Base-by-base conservation (phyloP, 1,139 yeast species). In the Magnusiomyces magnusii region DNA sequence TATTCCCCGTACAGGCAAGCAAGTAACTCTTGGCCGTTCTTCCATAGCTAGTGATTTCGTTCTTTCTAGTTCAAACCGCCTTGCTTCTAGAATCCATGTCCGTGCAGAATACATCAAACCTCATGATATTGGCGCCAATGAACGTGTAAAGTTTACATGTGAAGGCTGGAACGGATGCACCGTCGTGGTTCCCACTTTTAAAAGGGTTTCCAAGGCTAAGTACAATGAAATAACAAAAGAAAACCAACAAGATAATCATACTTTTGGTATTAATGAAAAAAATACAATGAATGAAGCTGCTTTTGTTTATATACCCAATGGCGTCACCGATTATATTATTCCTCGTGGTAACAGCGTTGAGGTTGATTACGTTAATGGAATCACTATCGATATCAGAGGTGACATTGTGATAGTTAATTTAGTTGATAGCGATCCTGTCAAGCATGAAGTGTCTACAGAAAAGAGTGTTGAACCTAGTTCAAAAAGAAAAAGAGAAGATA, bases 101-200 rank as follows among this genome's bases (percentile, higher is more conserved):
- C 66, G 71, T 19, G 66, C 80, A 1, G 67, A 70, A 19, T 77
- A 71, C 61, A 63, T 68, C 47, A 34, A 47, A 21, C 31, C 24
- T 17, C 5, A 5, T 44, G 27, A 21, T 9, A 5, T 27, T 44
- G 49, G 7, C 10, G 13, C 36, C 36, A 31, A 31, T 31, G 49
- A 44, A 23, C 57, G 68, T n/a, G 58, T 75, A 9, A 63, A 62
- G 5, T 70, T 87, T 58, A 78, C 77, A 53, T 87, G 95, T 68
- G 68, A 82, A 61, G 95, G 95, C 1, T 80, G 82, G 74, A 87
- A 87, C 67, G 95, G 95, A 2, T 73, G 85, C 60, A 81, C 80
- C 24, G 78, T 87, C 42, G 77, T 80, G 13, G 78, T 87, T 54
- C 92, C 92, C 1, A 73, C 73, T 23, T 63, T 64, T 27, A 44